A percentile compares a stretch with the other conserved stretches of the same genome.
These are phyloP conservation scores for Myriangium duriaei DNA, from an alignment of 2,329 filamentous ascomycete species.

Conservation along the genomic window DNA sequence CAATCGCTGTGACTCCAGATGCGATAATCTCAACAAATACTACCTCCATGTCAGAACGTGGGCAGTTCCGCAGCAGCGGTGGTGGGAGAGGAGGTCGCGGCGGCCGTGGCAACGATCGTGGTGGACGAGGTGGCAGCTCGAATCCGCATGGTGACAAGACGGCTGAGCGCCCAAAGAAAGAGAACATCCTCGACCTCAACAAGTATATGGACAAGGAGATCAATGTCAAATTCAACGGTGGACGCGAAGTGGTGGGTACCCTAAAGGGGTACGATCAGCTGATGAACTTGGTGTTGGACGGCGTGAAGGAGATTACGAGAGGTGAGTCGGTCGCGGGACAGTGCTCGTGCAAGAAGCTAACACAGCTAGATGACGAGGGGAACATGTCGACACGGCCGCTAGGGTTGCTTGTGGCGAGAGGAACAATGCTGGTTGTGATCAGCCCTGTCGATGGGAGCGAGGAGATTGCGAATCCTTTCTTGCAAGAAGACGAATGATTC, in stretches of 20 bases:
- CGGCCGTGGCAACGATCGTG: constrained; percentile 17
- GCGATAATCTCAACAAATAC: too few relatives aligned
- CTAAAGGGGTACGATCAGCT: constrained; percentile 94
- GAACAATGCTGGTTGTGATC: constrained; percentile 84
- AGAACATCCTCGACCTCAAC: constrained; percentile 88
- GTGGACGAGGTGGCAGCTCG: constrained; percentile 21
- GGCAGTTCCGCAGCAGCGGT: constrained; percentile 35
- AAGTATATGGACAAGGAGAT: constrained; percentile 98
- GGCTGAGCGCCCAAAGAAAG: constrained; percentile 67
- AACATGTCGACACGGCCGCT: constrained; percentile 71
- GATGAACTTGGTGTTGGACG: constrained; percentile 94
- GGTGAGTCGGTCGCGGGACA: constrained; percentile 44
- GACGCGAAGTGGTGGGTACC: constrained; percentile 81
- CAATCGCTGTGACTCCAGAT: too few relatives aligned
- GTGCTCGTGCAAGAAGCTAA: constrained; percentile 31
- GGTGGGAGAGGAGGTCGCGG: constrained; percentile 31
- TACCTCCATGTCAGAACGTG: constrained; percentile 51
- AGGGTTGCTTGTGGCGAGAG: constrained; percentile 78
- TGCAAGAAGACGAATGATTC: constrained; percentile 54
- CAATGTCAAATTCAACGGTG: constrained; percentile 91
- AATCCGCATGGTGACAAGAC: constrained; percentile 18
- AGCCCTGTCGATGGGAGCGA: constrained; percentile 90
- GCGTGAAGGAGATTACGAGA: constrained; percentile 79
- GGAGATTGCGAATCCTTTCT: constrained; percentile 88
- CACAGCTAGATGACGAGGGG: constrained; percentile 67